Base-by-base conservation (phyloP, 169 alveolate genomes). In the Neospora caninum region DNA sequence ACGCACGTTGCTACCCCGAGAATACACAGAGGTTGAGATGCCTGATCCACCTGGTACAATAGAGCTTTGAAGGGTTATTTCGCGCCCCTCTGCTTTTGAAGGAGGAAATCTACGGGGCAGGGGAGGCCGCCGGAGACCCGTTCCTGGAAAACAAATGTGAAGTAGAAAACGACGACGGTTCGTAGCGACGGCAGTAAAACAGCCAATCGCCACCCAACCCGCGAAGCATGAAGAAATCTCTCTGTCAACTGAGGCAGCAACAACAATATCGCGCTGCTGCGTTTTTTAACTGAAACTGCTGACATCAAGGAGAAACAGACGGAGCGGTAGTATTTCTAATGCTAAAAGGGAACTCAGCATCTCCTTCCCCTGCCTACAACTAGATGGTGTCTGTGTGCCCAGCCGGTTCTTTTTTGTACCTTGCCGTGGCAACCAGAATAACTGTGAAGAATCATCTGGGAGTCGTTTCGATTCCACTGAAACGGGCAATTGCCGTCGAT, bases 1-100 rank as follows among this genome's bases (percentile, higher is more conserved):
- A 53, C 86, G 73, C 54, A 80, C 94, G 64, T 91, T 91, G 94
- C 94, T 91, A 41, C 94, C 94, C 22, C 94, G 88, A 78, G 88
- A 54, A 80, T 91, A 91, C 22, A 91, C 94, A 10, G 94, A 91
- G 34, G 94, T 80, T 29, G 89, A 91, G 84, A 9, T n/a, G 0
- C 84, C 43, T 13, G 43, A 29, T 36, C 6, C 84, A 16, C 49
- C 84, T 13, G 84, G 41, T 25, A 18, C 49, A 34, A 29, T 34
- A 38, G 31, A n/a, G 7, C 84, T 34, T 27, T 20, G 29, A 64
- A 20, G 20, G 78, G 13, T 34, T 73, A 9, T 25, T 20, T 34
- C 49, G 43, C 49, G n/a, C 0, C 1, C 84, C n/a, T n/a, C 84
- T 73, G 84, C 39, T 27, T n/a, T n/a, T 4, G 43, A 6, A 22